These are phyloP conservation scores for Pestalotiopsis sp. DNA, from an alignment of 2,329 filamentous ascomycete genomes.

Conservation along the genomic window DNA sequence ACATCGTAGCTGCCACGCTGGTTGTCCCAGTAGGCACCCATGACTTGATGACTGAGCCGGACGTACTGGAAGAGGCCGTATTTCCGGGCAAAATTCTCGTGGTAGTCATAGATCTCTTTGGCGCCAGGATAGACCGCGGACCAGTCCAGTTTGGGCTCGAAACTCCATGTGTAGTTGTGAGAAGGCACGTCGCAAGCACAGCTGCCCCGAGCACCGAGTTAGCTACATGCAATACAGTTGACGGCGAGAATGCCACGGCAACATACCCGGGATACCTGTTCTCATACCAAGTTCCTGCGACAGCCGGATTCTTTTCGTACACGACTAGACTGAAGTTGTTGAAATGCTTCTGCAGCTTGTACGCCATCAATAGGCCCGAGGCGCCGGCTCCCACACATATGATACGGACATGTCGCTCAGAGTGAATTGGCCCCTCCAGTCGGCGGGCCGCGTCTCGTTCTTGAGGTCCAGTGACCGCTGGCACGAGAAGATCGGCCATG, in stretches of 20 bases:
- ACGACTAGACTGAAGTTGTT: constrained; percentile 36
- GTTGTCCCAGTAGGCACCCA: constrained; percentile 6
- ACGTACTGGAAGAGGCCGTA: constrained; percentile 31
- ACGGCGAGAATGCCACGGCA: neutral
- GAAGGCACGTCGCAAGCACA: constrained; percentile 51
- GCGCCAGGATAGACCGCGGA: constrained; percentile 41
- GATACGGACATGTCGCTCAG: constrained; percentile 22
- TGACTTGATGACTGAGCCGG: constrained; percentile 18
- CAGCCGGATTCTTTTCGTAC: constrained; percentile 48
- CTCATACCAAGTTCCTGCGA: constrained; percentile 50
- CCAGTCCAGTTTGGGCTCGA: constrained; percentile 45
- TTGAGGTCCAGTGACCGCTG: neutral
- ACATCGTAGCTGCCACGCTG: constrained; percentile 30
- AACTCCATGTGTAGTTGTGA: constrained; percentile 52
- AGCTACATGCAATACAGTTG: neutral
- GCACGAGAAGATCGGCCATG: constrained; percentile 3
- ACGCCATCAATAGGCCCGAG: constrained; percentile 46
- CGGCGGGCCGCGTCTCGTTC: constrained; percentile 1
- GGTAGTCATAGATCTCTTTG: constrained; percentile 42
- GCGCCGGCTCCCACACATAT: constrained; percentile 49
- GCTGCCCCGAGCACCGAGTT: constrained; percentile 14
- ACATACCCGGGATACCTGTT: constrained; percentile 44
- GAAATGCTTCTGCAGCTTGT: constrained; percentile 47
- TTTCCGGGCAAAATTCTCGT: constrained; percentile 39
- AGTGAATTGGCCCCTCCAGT: constrained; percentile 17